These are phyloP conservation scores for Fusarium odoratissimum DNA, from an alignment of 2,329 filamentous ascomycete genomes.

Conservation along the genomic window DNA sequence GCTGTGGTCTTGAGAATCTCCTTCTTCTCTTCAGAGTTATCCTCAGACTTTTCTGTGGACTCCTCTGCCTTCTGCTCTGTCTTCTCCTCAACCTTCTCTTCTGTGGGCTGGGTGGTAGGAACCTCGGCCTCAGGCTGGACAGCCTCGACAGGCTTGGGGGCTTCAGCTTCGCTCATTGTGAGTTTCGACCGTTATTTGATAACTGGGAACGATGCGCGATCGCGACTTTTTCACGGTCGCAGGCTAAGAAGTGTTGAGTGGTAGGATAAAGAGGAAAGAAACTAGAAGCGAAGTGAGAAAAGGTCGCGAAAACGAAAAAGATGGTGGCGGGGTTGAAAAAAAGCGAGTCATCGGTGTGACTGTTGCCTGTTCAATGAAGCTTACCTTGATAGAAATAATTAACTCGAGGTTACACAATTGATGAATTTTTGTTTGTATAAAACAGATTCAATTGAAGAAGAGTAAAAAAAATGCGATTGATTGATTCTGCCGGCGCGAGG, in stretches of 20 bases:
- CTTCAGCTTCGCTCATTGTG: conserved; percentile 55
- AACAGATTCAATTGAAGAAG: conserved; percentile 13
- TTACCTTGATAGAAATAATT: conserved; percentile 20
- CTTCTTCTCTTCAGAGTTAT: conserved; percentile 39
- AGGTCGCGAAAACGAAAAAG: conserved; percentile 41
- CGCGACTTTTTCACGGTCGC: conserved; percentile 7
- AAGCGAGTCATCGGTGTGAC: conserved; percentile 42
- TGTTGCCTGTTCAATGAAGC: conserved; percentile 10
- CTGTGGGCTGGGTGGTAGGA: conserved; percentile 41
- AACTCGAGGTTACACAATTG: background rate
- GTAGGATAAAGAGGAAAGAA: conserved; percentile 14
- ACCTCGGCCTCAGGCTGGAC: conserved; percentile 47
- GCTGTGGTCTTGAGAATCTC: conserved; percentile 60
- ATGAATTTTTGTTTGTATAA: background rate
- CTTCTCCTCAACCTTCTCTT: conserved; percentile 44
- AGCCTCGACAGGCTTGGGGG: conserved; percentile 55
- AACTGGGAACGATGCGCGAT: conserved; percentile 19
- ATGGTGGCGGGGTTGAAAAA: conserved; percentile 45
- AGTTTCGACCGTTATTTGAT: conserved; percentile 16
- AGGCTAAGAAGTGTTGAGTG: conserved; percentile 1
- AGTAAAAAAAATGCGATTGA: conserved; percentile 35
- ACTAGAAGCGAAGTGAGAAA: conserved; percentile 32
- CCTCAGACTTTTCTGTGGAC: conserved; percentile 43
- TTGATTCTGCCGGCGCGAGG: conserved; percentile 43
- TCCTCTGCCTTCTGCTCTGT: conserved; percentile 45